phyloP scores from a whole-genome alignment of 768 basidiomycete genomes.

The Multifurca ochricompacta region DNA sequence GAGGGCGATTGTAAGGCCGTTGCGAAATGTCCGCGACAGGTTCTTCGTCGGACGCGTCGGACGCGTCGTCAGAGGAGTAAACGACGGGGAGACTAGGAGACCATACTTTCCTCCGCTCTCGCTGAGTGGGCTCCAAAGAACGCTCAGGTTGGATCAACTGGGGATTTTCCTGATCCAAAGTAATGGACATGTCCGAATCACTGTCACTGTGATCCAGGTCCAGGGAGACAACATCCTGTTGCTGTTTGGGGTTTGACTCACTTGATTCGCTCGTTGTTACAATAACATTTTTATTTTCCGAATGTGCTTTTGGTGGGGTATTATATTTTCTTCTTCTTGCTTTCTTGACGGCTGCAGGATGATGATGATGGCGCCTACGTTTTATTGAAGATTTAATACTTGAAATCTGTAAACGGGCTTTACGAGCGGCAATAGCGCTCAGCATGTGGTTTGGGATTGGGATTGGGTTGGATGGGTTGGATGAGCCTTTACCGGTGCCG shows the following conservation, averaged over 20 bases:
- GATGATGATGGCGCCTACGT: conserved; percentile 34
- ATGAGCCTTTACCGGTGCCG: too few species aligned
- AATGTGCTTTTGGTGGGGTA: conserved; percentile 22
- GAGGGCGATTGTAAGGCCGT: neutral
- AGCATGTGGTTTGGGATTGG: conserved; percentile 44
- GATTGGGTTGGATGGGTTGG: too few species aligned
- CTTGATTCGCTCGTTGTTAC: conserved; percentile 22
- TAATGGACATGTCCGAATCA: conserved; percentile 22
- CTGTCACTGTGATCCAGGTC: conserved; percentile 21
- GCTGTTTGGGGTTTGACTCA: conserved; percentile 26
- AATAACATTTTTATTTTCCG: conserved; percentile 23
- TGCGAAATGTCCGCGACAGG: conserved; percentile 29
- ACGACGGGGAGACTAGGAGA: conserved; percentile 45
- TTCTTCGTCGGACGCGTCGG: conserved; percentile 9
- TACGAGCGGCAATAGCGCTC: conserved; percentile 67
- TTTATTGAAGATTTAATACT: conserved; percentile 32
- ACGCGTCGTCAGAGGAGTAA: conserved; percentile 28
- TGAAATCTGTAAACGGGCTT: conserved; percentile 37
- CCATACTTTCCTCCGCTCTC: conserved; percentile 35
- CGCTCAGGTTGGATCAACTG: neutral
- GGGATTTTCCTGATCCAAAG: conserved; percentile 24
- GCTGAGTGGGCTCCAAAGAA: neutral
- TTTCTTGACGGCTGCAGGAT: neutral
- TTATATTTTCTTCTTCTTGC: conserved; percentile 28
- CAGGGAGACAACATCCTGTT: conserved; percentile 28